phyloP scores from a whole-genome alignment of 2,329 filamentous ascomycete species.

The Chaetomiaceae sp. region DNA sequence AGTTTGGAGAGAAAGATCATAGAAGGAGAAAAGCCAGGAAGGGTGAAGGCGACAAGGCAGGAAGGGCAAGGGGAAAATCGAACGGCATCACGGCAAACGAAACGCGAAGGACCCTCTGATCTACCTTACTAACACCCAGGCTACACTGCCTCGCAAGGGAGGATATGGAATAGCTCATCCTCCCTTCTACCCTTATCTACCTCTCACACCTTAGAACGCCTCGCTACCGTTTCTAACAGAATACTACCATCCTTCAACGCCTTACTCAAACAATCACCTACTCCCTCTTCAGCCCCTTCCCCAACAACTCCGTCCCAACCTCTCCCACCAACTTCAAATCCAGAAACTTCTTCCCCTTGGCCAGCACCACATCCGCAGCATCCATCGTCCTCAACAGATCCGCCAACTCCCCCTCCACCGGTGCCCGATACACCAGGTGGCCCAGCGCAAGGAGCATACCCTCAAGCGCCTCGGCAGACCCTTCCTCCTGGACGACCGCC shows the following conservation, averaged over 20 bases:
- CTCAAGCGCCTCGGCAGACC: slow-evolving; percentile 65
- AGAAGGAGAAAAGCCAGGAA: too few relatives aligned
- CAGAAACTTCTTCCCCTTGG: slow-evolving; percentile 50
- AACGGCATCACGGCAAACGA: too few relatives aligned
- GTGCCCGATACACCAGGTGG: slow-evolving; percentile 64
- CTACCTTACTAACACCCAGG: too few relatives aligned
- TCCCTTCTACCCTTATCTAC: too few relatives aligned
- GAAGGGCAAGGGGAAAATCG: too few relatives aligned
- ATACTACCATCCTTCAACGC: not conserved
- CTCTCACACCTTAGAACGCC: too few relatives aligned
- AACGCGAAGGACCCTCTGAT: too few relatives aligned
- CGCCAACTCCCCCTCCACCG: slow-evolving; percentile 65
- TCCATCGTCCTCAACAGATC: slow-evolving; percentile 77
- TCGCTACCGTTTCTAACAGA: too few relatives aligned
- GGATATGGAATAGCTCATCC: too few relatives aligned
- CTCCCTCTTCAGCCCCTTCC: slow-evolving; percentile 41
- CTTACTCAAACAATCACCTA: not conserved
- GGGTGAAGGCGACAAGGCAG: too few relatives aligned
- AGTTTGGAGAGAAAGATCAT: too few relatives aligned
- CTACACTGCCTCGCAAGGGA: too few relatives aligned
- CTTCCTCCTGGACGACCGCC: slow-evolving; percentile 53
- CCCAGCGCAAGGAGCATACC: slow-evolving; percentile 73
- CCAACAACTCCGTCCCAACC: slow-evolving; percentile 46
- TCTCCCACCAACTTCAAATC: slow-evolving; percentile 52
- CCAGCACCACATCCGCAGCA: slow-evolving; percentile 56